A percentile compares a stretch with the other conserved stretches of the same genome.
phyloP scores from a whole-genome alignment of 108 stramenopile genomes.

The Pseudonitzschia delicatissima region DNA sequence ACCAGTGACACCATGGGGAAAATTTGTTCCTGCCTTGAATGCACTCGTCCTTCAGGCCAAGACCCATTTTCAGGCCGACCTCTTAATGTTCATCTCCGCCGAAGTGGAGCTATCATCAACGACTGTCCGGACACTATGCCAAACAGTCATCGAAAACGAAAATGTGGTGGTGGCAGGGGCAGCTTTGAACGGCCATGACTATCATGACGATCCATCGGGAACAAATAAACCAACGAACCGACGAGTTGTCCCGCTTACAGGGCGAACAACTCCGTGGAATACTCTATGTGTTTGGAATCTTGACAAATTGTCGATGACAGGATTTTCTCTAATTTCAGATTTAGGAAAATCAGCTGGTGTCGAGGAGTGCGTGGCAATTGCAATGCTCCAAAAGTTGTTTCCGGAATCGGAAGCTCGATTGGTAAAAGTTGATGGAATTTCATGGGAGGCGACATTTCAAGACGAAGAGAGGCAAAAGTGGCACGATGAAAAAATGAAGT shows the following conservation, averaged over 20 bases:
- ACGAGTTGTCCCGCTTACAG: constrained; percentile 34
- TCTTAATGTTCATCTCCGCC: constrained; percentile 67
- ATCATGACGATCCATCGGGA: constrained; percentile 17
- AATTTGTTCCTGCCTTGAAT: constrained; percentile 88
- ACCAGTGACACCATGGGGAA: constrained; percentile 91
- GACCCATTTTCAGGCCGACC: constrained; percentile 24
- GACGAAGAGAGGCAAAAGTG: constrained; percentile 78
- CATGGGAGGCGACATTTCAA: constrained; percentile 58
- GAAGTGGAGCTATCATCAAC: constrained; percentile 55
- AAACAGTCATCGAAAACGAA: constrained; percentile 48
- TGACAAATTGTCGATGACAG: constrained; percentile 71
- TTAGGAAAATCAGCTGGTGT: constrained; percentile 48
- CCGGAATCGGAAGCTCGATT: constrained; percentile 61
- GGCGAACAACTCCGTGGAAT: constrained; percentile 89
- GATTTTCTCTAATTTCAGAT: constrained; percentile 71
- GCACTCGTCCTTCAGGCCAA: constrained; percentile 63
- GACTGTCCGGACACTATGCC: constrained; percentile 41
- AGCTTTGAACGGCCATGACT: constrained; percentile 80
- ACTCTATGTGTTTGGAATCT: constrained; percentile 91
- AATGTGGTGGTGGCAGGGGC: constrained; percentile 88
- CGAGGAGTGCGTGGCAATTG: constrained; percentile 86
- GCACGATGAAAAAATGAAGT: constrained; percentile 92
- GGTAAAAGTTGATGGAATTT: constrained; percentile 41
- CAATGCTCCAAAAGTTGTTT: constrained; percentile 65
- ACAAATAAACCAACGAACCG: not conserved